Conservation (phyloP, 2,329 filamentous ascomycete species). For the Neophaeococcomyces mojaviensis region DNA sequence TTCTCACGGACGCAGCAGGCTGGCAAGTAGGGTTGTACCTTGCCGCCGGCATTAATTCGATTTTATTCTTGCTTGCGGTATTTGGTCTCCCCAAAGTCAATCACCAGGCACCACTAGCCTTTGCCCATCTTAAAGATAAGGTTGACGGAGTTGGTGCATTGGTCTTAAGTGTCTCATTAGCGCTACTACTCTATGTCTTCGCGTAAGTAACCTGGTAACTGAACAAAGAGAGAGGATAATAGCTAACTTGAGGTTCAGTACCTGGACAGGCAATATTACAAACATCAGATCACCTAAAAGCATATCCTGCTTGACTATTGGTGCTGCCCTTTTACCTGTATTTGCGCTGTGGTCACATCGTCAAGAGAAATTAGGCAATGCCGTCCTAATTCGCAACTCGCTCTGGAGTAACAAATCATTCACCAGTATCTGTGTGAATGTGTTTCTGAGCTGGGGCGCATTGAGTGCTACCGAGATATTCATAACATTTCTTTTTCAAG, state of each 20-base stretch:
- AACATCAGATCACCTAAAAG: constrained; percentile 37
- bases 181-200: constrained; percentile 45
- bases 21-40: constrained; percentile 49
- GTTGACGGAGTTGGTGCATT: constrained; percentile 49
- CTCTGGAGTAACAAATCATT: constrained; percentile 54
- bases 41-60: constrained; percentile 36
- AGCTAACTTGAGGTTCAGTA: background rate
- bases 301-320: constrained; percentile 41
- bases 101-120: constrained; percentile 15
- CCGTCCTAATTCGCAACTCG: constrained; percentile 56
- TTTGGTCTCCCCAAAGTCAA: constrained; percentile 33
- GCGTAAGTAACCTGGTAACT: constrained; percentile 30
- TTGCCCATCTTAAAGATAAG: constrained; percentile 30
- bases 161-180: constrained; percentile 41
- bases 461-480: constrained; percentile 38
- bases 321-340: constrained; percentile 36
- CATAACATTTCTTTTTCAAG: constrained; percentile 34
- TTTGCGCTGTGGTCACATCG: constrained; percentile 51
- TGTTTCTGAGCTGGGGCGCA: constrained; percentile 41
- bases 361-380: constrained; percentile 39
- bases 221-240: background rate
- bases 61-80: constrained; percentile 33
- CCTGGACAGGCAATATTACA: constrained; percentile 10
- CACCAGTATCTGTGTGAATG: constrained; percentile 47
- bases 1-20: constrained; percentile 42